A percentile compares a stretch with the other conserved stretches of the same genome.
These are phyloP conservation scores for Huntiella omanensis DNA, from an alignment of 2,329 filamentous ascomycete species.

Conservation along the genomic window DNA sequence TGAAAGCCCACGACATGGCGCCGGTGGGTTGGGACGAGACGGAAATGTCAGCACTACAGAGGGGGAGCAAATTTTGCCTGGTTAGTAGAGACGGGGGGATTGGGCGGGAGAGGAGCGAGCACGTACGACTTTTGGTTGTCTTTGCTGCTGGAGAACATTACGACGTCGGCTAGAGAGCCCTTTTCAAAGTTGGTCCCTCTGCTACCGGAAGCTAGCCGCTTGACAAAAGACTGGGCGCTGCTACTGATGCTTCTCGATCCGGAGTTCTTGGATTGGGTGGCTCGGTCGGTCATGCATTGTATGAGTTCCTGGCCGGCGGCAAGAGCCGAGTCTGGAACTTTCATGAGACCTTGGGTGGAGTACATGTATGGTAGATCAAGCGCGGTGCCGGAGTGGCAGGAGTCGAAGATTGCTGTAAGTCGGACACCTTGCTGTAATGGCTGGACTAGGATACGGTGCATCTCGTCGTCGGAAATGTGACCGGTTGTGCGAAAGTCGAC, in stretches of 20 bases:
- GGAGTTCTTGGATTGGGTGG: slow-evolving; percentile 15
- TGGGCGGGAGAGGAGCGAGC: slow-evolving; percentile 14
- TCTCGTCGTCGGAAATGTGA: slow-evolving; percentile 68
- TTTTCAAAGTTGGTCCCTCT: slow-evolving; percentile 53
- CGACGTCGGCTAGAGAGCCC: slow-evolving; percentile 83
- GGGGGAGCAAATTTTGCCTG: not conserved
- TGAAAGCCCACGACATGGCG: slow-evolving; percentile 97
- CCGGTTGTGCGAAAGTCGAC: slow-evolving; percentile 65
- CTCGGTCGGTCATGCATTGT: slow-evolving; percentile 34
- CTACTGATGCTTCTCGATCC: slow-evolving; percentile 29
- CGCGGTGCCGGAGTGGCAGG: slow-evolving; percentile 48
- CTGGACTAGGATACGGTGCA: slow-evolving; percentile 54
- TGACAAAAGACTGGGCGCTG: slow-evolving; percentile 40
- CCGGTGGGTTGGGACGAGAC: slow-evolving; percentile 83
- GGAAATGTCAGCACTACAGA: slow-evolving; percentile 64
- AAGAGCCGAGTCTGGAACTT: slow-evolving; percentile 49
- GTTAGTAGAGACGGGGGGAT: not conserved
- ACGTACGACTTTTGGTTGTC: slow-evolving; percentile 85
- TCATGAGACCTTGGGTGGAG: slow-evolving; percentile 48
- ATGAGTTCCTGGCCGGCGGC: slow-evolving; percentile 47
- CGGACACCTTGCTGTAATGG: slow-evolving; percentile 37
- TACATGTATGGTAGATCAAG: slow-evolving; percentile 51
- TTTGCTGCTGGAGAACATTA: slow-evolving; percentile 97
- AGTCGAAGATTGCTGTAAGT: slow-evolving; percentile 44
- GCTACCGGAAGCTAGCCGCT: slow-evolving; percentile 39